phyloP scores from a whole-genome alignment of 139 green algal genomes.

The Dunaliella primolecta region DNA sequence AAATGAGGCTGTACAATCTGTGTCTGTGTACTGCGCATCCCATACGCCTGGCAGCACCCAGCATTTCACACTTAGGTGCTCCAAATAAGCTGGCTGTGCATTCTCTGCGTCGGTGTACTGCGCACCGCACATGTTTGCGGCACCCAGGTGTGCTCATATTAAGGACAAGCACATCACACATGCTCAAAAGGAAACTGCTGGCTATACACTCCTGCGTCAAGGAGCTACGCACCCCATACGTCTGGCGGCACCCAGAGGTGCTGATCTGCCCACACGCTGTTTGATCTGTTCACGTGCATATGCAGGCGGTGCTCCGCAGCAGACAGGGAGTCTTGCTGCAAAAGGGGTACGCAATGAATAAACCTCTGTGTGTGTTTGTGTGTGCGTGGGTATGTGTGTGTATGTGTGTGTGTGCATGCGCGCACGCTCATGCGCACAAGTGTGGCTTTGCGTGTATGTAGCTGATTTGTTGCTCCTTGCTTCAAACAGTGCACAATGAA shows the following conservation, averaged over 20 bases:
- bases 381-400: background rate
- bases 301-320: background rate
- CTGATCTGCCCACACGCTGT: constrained; percentile 4
- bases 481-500: too few species aligned
- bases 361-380: background rate
- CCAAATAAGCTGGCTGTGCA: too few species aligned
- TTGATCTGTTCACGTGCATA: constrained; percentile 10
- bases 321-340: background rate
- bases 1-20: too few species aligned
- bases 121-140: too few species aligned
- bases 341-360: background rate
- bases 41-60: background rate
- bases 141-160: too few species aligned
- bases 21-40: too few species aligned
- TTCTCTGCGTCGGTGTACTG: too few species aligned
- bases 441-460: too few species aligned
- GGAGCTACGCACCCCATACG: background rate
- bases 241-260: background rate
- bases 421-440: too few species aligned
- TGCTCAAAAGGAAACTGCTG: background rate
- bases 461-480: too few species aligned
- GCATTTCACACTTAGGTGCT: too few species aligned
- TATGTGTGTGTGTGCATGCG: background rate
- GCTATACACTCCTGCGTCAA: background rate
- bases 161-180: too few species aligned